Base-by-base conservation (phyloP, 2,329 filamentous ascomycete species). In the Botrytis tulipae region DNA sequence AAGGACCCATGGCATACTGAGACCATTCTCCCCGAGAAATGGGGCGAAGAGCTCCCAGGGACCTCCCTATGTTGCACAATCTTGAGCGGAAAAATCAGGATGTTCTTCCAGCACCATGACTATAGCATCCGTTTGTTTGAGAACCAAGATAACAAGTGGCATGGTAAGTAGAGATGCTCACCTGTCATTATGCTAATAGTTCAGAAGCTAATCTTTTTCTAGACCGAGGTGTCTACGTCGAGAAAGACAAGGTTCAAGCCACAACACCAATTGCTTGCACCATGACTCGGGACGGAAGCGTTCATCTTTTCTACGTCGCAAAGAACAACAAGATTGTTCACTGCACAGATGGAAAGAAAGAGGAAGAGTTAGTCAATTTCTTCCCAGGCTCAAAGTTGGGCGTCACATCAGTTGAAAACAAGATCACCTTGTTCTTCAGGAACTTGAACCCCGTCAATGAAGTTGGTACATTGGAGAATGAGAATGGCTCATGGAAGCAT, bases 331-430 rank as follows among this genome's bases (percentile, higher is more conserved):
- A 25, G 35, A 67, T 71, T 10, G 2, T 71, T 42, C 70, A 71
- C 29, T 51, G 59, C 44, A 59, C 9, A 2, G 70, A 65, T 51
- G 59, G 60, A 29, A 57, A 54, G 25, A 29, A 67, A 7, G 14
- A n/a, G 12, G 32, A 71, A 32, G 35, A 71, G 14, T 8, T 71
- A 14, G 20, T 67, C 60, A 9, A 32, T 29, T 71, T 71, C 46
- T 71, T 66, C 35, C 70, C 70, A 5, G 70, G 70, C 46, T 71
- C 70, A 22, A 71, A 66, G 60, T 51, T 71, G 29, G 70, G 70
- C 16, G 70, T 46, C 54, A 71, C 70, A 32, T 66, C 70, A 37
- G 70, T 66, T 20, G 60, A 54, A 4, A 44, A 71, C 60, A 66
- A 71, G 48, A 48, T 71, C 16, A 71, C 70, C 37, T 51, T 71